Percentiles rank a stretch among this genome's conserved stretches.
These are phyloP conservation scores for Willaertia magna DNA, from an alignment of 208 protist genomes.

Conservation along the genomic window DNA sequence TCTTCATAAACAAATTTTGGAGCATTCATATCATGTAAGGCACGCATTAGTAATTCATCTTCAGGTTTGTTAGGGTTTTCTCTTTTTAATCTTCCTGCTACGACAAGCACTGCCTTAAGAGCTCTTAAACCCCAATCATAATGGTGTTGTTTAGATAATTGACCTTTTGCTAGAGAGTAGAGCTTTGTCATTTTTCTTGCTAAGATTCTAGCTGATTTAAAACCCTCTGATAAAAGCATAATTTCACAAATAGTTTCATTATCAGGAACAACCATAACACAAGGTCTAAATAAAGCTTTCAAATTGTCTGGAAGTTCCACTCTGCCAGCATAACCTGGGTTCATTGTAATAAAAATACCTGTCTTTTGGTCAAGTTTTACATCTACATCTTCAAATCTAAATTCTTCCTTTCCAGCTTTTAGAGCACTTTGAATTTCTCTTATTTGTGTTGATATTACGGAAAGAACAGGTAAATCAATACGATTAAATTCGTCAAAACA, in stretches of 20 bases:
- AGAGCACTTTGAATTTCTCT: conserved; percentile 89
- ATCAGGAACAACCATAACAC: conserved; percentile 96
- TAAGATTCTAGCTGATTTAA: conserved; percentile 78
- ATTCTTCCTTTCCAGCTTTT: conserved; percentile 54
- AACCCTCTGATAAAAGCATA: conserved; percentile 97
- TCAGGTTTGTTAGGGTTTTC: conserved; percentile 76
- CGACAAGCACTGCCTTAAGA: conserved; percentile 94
- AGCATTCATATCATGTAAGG: conserved; percentile 96
- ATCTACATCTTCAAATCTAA: conserved; percentile 69
- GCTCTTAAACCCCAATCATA: conserved; percentile 97
- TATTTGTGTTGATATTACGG: conserved; percentile 93
- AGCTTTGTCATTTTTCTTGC: conserved; percentile 98
- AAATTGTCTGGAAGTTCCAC: conserved; percentile 96
- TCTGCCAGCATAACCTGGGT: conserved; percentile 97
- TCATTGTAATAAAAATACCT: conserved; percentile 99
- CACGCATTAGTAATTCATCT: conserved; percentile 94
- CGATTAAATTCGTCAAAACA: conserved; percentile 99
- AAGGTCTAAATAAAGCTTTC: conserved; percentile 95
- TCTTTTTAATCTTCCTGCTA: conserved; percentile 95
- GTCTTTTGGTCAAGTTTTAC: conserved; percentile 75
- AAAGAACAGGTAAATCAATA: conserved; percentile 94
- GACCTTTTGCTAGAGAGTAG: conserved; percentile 87
- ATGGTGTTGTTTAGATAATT: conserved; percentile 97
- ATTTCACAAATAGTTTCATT: conserved; percentile 96
- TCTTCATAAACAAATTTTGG: conserved; percentile 99